A percentile compares a stretch with the other conserved stretches of the same genome.
phyloP scores from a whole-genome alignment of 441 rosid species.

The Populus trichocarpa region DNA sequence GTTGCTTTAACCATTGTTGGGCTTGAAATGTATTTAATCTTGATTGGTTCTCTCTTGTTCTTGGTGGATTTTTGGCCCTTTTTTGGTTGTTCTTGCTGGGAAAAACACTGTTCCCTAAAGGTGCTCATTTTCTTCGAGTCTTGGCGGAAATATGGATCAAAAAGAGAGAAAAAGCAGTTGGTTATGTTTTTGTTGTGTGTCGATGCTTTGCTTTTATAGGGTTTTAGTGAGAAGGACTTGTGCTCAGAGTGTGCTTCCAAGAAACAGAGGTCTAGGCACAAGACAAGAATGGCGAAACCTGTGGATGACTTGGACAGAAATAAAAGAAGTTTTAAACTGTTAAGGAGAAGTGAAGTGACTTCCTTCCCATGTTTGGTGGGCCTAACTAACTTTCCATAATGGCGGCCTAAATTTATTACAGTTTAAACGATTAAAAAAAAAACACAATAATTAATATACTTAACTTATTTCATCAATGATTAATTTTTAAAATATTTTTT shows the following conservation, averaged over 20 bases:
- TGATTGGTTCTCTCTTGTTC: conserved; percentile 29
- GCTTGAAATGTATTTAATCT: conserved; percentile 42
- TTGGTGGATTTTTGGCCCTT: conserved; percentile 7
- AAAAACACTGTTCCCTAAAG: conserved; percentile 2
- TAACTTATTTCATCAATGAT: no score
- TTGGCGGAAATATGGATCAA: not conserved
- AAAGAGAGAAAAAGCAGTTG: not conserved
- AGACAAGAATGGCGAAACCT: not conserved
- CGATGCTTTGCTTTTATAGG: not conserved
- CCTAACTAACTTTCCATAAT: not conserved
- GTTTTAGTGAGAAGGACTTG: not conserved
- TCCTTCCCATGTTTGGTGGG: not conserved
- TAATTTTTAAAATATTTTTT: no score
- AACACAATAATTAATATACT: no score
- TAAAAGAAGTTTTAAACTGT: not conserved
- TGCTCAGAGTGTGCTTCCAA: conserved; percentile 9
- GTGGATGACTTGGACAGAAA: not conserved
- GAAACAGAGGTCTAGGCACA: conserved; percentile 9
- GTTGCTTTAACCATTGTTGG: conserved; percentile 40
- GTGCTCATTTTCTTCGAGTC: conserved; percentile 27
- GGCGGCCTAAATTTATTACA: not conserved
- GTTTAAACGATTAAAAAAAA: not conserved
- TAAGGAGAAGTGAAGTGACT: not conserved
- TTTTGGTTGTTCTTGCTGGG: not conserved
- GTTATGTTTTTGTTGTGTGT: not conserved